These are phyloP conservation scores for Nyctanthes arbortristis DNA, from an alignment of 257 asterid species.

Conservation along the genomic window DNA sequence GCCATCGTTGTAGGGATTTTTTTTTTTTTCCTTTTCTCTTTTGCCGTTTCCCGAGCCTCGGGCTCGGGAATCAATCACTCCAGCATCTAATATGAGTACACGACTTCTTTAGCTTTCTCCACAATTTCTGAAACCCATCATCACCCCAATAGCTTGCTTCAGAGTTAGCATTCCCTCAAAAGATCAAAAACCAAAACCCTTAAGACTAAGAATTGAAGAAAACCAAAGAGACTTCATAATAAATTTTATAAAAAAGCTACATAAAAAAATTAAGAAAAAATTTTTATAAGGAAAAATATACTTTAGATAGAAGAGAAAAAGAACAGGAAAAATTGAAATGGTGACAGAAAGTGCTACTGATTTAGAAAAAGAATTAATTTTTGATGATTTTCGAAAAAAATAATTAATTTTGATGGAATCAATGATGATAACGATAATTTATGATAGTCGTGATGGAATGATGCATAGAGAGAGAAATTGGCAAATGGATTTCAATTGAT, in stretches of 20 bases:
- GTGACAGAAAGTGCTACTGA: constrained; percentile 17
- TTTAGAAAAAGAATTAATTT: background rate
- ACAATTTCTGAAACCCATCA: constrained; percentile 37
- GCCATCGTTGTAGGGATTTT: constrained; percentile 42
- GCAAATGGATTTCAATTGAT: constrained; percentile 33
- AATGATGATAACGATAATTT: constrained; percentile 26
- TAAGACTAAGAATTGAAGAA: too few relatives aligned
- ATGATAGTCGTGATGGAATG: constrained; percentile 16
- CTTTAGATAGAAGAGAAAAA: background rate
- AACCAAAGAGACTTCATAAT: constrained; percentile 10
- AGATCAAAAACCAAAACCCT: constrained; percentile 19
- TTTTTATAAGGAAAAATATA: background rate
- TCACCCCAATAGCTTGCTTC: constrained; percentile 53
- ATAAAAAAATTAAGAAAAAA: background rate
- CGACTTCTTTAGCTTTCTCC: constrained; percentile 26
- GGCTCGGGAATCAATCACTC: constrained; percentile 93
- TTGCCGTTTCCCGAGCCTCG: constrained; percentile 71
- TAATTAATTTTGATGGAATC: too few relatives aligned
- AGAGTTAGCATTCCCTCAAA: constrained; percentile 55
- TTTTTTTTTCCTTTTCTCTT: too few relatives aligned
- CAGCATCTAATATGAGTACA: constrained; percentile 53
- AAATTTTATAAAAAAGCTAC: constrained; percentile 10
- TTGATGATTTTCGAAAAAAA: too few relatives aligned
- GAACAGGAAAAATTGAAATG: constrained; percentile 8
- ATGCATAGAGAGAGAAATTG: constrained; percentile 28